Evolutionary conservation across 192 early-diverging fungal species (phyloP).

Genomic region (Lobosporangium transversale): DNA sequence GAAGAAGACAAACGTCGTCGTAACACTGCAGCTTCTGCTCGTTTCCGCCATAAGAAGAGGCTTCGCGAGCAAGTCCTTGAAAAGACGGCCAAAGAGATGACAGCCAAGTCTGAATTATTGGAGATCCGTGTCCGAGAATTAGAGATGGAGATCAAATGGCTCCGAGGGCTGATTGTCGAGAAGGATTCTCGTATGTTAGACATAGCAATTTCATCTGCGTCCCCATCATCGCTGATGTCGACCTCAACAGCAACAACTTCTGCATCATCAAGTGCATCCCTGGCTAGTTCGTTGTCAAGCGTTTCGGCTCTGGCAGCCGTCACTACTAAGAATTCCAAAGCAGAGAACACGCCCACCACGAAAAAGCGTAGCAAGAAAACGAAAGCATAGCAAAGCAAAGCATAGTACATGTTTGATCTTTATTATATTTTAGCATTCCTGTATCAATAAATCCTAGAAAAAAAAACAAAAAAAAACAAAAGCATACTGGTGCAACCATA

Average conservation of each 20-base stretch:
- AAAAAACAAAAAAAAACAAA: neutral
- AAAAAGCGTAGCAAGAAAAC: conserved; percentile 30
- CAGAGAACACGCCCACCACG: neutral
- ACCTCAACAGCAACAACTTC: neutral
- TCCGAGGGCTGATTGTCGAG: conserved; percentile 83
- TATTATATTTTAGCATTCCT: too few relatives aligned
- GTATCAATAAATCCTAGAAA: neutral
- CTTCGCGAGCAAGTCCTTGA: conserved; percentile 88
- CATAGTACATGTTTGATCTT: neutral
- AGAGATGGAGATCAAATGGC: conserved; percentile 94
- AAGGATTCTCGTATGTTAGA: conserved; percentile 61
- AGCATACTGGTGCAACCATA: neutral
- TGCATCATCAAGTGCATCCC: neutral
- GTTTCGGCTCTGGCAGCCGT: neutral
- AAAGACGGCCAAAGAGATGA: conserved; percentile 84
- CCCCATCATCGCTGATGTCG: neutral
- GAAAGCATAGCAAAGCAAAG: conserved; percentile 12
- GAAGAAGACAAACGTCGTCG: conserved; percentile 91
- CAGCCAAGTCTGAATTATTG: conserved; percentile 74
- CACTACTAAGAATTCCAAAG: conserved; percentile 4
- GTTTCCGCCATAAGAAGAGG: conserved; percentile 97
- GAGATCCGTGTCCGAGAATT: conserved; percentile 86
- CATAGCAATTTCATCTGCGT: neutral
- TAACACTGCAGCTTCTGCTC: conserved; percentile 95
- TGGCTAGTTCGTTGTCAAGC: neutral